Evolutionary conservation across 129 eudicot genomes (phyloP).

Genomic region (Apium graveolens): DNA sequence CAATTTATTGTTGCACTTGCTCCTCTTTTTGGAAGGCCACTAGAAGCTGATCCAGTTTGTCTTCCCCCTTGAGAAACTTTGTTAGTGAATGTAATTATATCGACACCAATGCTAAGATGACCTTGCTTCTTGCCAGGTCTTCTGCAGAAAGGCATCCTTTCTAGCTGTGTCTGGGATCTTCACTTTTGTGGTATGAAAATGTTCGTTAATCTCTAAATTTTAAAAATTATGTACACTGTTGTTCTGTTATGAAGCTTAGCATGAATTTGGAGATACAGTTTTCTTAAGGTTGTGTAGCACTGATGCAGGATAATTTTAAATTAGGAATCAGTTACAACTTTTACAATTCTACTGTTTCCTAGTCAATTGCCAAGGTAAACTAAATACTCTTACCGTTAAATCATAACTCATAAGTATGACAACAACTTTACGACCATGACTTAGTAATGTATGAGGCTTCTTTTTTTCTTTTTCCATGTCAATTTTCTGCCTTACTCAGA

Average conservation of each 20-base stretch:
- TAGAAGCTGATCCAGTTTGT: slow-evolving; percentile 94
- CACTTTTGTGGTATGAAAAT: slow-evolving; percentile 59
- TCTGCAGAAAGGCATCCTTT: slow-evolving; percentile 87
- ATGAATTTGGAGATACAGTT: not conserved
- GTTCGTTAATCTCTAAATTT: not conserved
- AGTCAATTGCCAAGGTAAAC: not conserved
- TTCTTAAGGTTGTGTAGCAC: not conserved
- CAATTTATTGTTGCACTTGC: slow-evolving; percentile 64
- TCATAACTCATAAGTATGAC: not conserved
- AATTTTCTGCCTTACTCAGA: not conserved
- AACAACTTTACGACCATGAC: not conserved
- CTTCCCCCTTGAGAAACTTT: slow-evolving; percentile 13
- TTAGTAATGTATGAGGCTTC: not conserved
- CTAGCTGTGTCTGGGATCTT: slow-evolving; percentile 77
- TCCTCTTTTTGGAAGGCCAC: slow-evolving; percentile 75
- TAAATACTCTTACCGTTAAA: not conserved
- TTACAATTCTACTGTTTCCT: not conserved
- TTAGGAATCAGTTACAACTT: not conserved
- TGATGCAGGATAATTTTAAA: not conserved
- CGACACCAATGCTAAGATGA: slow-evolving; percentile 8
- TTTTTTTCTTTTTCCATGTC: not conserved
- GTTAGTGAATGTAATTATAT: not conserved
- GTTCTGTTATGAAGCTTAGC: not conserved
- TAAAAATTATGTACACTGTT: not conserved
- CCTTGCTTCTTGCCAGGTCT: slow-evolving; percentile 48